phyloP scores from a whole-genome alignment of 148 eudicot species.

The Amaranthus palmeri region DNA sequence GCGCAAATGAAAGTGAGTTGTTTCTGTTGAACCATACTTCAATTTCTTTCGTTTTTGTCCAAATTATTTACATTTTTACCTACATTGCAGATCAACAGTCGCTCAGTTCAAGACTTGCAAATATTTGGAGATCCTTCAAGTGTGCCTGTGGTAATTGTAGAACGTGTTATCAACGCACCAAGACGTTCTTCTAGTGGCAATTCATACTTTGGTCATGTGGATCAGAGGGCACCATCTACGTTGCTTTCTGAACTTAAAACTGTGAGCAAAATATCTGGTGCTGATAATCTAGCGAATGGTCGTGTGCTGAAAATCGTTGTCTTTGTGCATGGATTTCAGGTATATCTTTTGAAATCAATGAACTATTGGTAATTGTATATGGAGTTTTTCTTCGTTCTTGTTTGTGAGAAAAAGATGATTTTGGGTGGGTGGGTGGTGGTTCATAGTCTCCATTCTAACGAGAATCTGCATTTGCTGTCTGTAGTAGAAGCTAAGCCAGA shows the following conservation, averaged over 20 bases:
- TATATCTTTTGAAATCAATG: conserved; percentile 16
- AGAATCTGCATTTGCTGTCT: no score
- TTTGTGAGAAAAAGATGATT: no score
- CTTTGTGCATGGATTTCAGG: conserved; percentile 99
- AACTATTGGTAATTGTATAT: neutral
- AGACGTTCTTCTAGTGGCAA: conserved; percentile 62
- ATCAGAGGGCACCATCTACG: conserved; percentile 39
- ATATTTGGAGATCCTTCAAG: conserved; percentile 83
- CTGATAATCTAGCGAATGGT: conserved; percentile 45
- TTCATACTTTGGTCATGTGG: conserved; percentile 47
- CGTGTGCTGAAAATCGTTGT: conserved; percentile 76
- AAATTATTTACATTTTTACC: conserved; percentile 18
- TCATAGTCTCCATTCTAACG: no score
- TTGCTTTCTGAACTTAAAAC: conserved; percentile 41
- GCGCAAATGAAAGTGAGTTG: conserved; percentile 90
- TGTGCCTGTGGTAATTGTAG: conserved; percentile 79
- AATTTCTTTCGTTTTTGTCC: conserved; percentile 6
- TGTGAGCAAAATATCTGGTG: conserved; percentile 33
- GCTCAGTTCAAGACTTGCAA: conserved; percentile 89
- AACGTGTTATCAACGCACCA: conserved; percentile 78
- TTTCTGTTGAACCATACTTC: neutral
- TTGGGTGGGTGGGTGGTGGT: no score
- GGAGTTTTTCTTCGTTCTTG: no score
- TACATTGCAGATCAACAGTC: conserved; percentile 74
- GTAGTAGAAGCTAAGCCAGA: no score